Conservation (phyloP, 169 alveolate species). For the Plasmodium yoelii region DNA sequence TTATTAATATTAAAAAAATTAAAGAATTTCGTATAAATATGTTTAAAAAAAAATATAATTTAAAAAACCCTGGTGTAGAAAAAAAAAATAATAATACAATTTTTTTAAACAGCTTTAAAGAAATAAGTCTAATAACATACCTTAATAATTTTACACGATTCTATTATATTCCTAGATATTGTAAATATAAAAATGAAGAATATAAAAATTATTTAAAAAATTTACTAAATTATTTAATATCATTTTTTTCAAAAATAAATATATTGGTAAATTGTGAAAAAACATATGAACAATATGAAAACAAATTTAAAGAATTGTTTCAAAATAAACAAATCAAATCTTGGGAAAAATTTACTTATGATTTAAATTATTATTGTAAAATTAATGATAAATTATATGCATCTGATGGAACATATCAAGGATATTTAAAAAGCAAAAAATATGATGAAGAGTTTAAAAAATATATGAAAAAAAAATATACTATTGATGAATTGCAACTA, state of each 20-base stretch:
- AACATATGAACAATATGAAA: constrained; percentile 80
- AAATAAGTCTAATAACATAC: constrained; percentile 85
- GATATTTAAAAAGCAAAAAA: constrained; percentile 88
- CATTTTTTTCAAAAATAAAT: constrained; percentile 81
- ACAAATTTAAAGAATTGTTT: constrained; percentile 84
- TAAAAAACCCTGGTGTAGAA: constrained; percentile 12
- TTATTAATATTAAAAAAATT: constrained; percentile 84
- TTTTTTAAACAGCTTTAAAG: constrained; percentile 79
- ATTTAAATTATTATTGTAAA: constrained; percentile 82
- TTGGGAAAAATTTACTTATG: constrained; percentile 86
- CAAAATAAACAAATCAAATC: constrained; percentile 67
- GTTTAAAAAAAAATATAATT: constrained; percentile 38
- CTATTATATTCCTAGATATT: constrained; percentile 86
- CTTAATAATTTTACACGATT: constrained; percentile 83
- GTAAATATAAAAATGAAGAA: constrained; percentile 84
- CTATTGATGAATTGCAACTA: constrained; percentile 83
- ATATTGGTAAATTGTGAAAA: constrained; percentile 82
- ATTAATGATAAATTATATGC: constrained; percentile 88
- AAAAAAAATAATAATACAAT: constrained; percentile 31
- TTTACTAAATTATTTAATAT: constrained; percentile 79
- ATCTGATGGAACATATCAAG: constrained; percentile 85
- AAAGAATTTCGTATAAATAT: constrained; percentile 76
- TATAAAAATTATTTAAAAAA: constrained; percentile 80
- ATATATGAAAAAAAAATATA: constrained; percentile 86
- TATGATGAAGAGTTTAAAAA: constrained; percentile 92